These are phyloP conservation scores for Fusarium illudens DNA, from an alignment of 2,329 filamentous ascomycete genomes.

Conservation along the genomic window DNA sequence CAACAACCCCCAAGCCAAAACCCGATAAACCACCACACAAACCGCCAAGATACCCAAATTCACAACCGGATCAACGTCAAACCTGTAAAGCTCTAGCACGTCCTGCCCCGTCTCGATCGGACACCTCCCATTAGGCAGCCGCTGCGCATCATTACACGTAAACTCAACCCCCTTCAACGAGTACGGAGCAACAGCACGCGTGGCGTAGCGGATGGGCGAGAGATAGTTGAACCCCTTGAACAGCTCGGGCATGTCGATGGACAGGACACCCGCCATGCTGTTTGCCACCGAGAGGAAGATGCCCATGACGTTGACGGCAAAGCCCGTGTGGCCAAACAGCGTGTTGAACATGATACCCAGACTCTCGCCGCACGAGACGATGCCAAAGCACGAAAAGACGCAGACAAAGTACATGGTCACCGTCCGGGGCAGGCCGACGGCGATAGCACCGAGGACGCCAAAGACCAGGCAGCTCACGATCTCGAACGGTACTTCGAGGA, in stretches of 20 bases:
- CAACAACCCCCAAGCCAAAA: constrained; percentile 68
- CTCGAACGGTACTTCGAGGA: constrained; percentile 77
- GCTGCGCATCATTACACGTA: constrained; percentile 68
- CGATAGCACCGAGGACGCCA: constrained; percentile 69
- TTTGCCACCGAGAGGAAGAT: constrained; percentile 75
- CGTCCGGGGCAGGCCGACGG: constrained; percentile 70
- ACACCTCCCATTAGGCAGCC: constrained; percentile 67
- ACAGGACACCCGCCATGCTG: constrained; percentile 76
- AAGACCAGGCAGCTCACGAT: constrained; percentile 71
- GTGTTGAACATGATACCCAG: constrained; percentile 84
- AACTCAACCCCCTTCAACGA: constrained; percentile 69
- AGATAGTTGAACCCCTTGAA: constrained; percentile 76
- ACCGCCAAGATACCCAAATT: constrained; percentile 71
- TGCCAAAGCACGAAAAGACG: constrained; percentile 74
- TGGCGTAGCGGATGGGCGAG: constrained; percentile 74
- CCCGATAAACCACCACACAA: constrained; percentile 70
- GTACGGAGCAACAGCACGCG: constrained; percentile 72
- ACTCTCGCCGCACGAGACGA: constrained; percentile 78
- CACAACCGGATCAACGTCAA: constrained; percentile 67
- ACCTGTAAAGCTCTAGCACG: constrained; percentile 71
- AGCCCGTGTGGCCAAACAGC: constrained; percentile 76
- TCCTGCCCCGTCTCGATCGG: constrained; percentile 72
- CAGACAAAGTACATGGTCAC: constrained; percentile 72
- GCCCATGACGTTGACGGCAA: constrained; percentile 77
- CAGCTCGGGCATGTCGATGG: constrained; percentile 72